Percentiles rank a stretch among this genome's conserved stretches.
phyloP scores from a whole-genome alignment of 345 rosid species.

The Turritis glabra region DNA sequence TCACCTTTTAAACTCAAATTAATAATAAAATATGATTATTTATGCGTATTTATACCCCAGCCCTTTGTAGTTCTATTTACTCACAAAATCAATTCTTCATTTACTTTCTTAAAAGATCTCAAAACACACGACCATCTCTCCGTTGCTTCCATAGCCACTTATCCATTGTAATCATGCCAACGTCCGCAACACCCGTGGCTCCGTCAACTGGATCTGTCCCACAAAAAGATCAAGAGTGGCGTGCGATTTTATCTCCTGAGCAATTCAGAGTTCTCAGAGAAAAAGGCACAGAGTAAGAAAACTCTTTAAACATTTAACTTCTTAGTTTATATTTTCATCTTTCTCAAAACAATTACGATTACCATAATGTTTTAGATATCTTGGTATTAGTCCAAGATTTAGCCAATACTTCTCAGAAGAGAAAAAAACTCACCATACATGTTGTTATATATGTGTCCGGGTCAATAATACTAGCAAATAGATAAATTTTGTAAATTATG shows the following conservation, averaged over 20 bases:
- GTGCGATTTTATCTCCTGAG: slow-evolving; percentile 69
- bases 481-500: background rate
- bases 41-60: background rate
- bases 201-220: slow-evolving; percentile 53
- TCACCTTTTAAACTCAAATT: background rate
- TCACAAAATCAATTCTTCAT: background rate
- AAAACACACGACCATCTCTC: slow-evolving; percentile 7
- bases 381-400: background rate
- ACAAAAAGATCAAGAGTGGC: slow-evolving; percentile 87
- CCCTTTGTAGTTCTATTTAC: background rate
- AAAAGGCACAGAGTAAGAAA: slow-evolving; percentile 78
- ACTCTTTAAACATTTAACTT: background rate
- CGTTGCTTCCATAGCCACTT: background rate
- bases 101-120: background rate
- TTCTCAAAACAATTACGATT: background rate
- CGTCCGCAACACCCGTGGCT: background rate
- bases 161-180: background rate
- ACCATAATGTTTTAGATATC: background rate
- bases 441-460: background rate
- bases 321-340: background rate
- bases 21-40: background rate
- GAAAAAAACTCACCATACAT: background rate
- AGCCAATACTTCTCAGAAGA: background rate
- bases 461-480: background rate
- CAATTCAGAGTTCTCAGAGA: slow-evolving; percentile 75